Evolutionary conservation across 1,284 basidiomycete genomes (phyloP), one percentile per base, ranked within the genome.

Genomic region (Cryptococcus hybrid): DNA sequence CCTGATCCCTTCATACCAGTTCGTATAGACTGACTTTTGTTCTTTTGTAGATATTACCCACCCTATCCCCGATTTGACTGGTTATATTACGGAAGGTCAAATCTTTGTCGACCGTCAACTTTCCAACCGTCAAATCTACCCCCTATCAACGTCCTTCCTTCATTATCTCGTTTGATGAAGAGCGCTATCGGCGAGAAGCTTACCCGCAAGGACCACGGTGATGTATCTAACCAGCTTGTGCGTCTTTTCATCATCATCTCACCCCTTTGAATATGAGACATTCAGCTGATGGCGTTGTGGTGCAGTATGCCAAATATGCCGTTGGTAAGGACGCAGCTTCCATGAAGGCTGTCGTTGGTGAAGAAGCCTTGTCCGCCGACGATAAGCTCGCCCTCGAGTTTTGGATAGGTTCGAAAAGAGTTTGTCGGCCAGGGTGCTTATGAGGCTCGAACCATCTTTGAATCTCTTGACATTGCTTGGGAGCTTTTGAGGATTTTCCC

Each of bases 271-370:
- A 34, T n/a, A 24, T 40, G 57, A 52, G 55, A 52, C 47, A 15
- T 42, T 24, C 24, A 30, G 59, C 44, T 69, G 72, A 69, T 63
- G 63, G 40, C 24, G 24, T 24, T 24, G 7, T 13, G 18, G 5
- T 11, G n/a, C 71, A 92, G 88, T 95, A 95, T 76, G 91, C 92
- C 69, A 95, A 94, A 80, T 97, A 97, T 79, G 94, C 94, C 66
- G 94, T 96, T 73, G 96, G 94, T 54, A 87, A 92, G 72, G 96
- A 99, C 75, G 96, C 96, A 37, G 93, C 95, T 1, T 85, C 94
- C 3, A 99, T 99, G 96, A 99, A 99, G 80, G 96, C 96, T 56
- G 96, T 99, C 49, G 96, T 99, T 51, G 96, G 96, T 75, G 96
- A 99, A 78, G 96, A 99, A 78, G 95, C 96, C 5, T 80, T 99